phyloP scores from a whole-genome alignment of 345 rosid genomes.

The Kandelia obovata region DNA sequence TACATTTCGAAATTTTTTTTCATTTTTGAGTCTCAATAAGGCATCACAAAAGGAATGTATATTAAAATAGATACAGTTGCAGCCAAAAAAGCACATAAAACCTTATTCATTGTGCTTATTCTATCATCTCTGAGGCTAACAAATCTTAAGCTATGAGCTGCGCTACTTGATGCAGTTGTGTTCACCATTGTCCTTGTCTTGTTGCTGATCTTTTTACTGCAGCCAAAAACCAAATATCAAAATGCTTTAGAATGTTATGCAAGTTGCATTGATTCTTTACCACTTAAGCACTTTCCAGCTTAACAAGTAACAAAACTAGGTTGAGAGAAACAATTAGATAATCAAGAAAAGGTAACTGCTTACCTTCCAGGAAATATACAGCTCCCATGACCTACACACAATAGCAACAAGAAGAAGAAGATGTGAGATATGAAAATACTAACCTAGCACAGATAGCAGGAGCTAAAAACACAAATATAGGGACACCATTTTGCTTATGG shows the following conservation, averaged over 20 bases:
- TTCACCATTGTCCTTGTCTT: constrained; percentile 55
- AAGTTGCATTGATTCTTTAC: no score
- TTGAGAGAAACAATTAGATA: no score
- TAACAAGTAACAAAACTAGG: no score
- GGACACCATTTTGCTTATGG: constrained; percentile 7
- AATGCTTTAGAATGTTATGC: no score
- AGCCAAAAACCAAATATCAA: constrained; percentile 7
- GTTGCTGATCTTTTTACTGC: constrained; percentile 75
- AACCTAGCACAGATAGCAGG: background rate
- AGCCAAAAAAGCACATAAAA: constrained; percentile 17
- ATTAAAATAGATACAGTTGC: constrained; percentile 40
- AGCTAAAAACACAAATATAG: constrained; percentile 4
- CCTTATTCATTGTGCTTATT: constrained; percentile 29
- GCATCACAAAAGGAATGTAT: constrained; percentile 38
- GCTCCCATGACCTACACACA: constrained; percentile 75
- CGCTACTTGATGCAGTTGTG: constrained; percentile 45
- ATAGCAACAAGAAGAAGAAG: constrained; percentile 18
- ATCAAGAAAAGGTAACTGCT: constrained; percentile 6
- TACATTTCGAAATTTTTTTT: constrained; percentile 5
- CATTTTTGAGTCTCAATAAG: constrained; percentile 16
- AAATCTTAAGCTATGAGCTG: constrained; percentile 34
- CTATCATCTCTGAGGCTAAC: constrained; percentile 25
- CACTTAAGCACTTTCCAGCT: no score
- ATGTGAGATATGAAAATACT: constrained; percentile 2
- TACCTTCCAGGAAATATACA: constrained; percentile 98